Evolutionary conservation across 2,329 filamentous ascomycete species (phyloP).

Genomic region (Onygena corvina): DNA sequence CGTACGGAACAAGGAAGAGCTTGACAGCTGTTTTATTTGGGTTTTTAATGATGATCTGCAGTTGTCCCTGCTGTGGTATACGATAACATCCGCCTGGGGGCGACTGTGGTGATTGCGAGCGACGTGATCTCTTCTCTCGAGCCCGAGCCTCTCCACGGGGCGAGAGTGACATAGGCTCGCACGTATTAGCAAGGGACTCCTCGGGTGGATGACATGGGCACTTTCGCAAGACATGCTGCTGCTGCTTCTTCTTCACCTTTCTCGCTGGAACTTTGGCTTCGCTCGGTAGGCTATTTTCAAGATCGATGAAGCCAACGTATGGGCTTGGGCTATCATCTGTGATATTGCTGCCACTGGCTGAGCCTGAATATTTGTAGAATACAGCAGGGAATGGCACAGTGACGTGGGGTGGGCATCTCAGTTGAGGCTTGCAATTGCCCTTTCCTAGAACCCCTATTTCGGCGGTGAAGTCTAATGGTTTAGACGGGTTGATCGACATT

Average conservation of each 20-base stretch:
- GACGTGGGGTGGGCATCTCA: conserved; percentile 81
- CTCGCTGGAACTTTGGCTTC: conserved; percentile 31
- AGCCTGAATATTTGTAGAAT: conserved; percentile 81
- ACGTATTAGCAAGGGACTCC: conserved; percentile 5
- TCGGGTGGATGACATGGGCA: conserved; percentile 12
- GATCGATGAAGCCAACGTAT: conserved; percentile 84
- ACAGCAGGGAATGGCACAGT: conserved; percentile 85
- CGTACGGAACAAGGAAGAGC: conserved; percentile 85
- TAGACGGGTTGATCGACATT: conserved; percentile 94
- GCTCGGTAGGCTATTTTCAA: conserved; percentile 63
- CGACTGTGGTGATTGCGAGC: conserved; percentile 49
- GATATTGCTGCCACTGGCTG: conserved; percentile 50
- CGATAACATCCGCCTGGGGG: conserved; percentile 84
- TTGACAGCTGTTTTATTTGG: conserved; percentile 98
- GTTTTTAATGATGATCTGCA: conserved; percentile 96
- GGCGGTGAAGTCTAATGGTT: conserved; percentile 81
- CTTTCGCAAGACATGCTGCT: conserved; percentile 23
- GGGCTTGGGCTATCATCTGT: conserved; percentile 81
- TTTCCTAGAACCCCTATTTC: conserved; percentile 88
- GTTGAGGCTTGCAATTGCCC: conserved; percentile 72
- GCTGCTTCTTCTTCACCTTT: conserved; percentile 31
- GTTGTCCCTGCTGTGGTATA: conserved; percentile 82
- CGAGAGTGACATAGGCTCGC: conserved; percentile 14
- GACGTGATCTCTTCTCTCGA: conserved; percentile 48
- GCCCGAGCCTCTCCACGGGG: conserved; percentile 32